Evolutionary conservation across 441 rosid species (phyloP), one percentile per base, ranked within the genome.

Genomic region (Erodium moschatum): DNA sequence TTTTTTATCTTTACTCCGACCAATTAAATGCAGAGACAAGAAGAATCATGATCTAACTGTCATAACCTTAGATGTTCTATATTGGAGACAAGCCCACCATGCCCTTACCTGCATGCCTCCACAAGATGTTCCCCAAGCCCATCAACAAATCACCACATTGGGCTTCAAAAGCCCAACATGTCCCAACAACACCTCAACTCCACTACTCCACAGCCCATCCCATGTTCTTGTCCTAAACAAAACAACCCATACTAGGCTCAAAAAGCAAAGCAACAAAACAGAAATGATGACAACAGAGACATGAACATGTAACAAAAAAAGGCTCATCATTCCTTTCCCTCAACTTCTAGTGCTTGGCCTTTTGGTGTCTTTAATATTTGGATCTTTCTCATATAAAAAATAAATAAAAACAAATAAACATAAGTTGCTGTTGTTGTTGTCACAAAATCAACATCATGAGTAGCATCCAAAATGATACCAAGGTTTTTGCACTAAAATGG

Each of bases 341-440:
- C 29, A 66, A 63, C 77, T 72, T 72, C 67, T 63, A 54, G 72
- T 62, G 24, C 21, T 54, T 67, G 72, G 67, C 69, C 42, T 29
- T 15, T 46, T 63, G 67, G 63, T 46, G 67, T 16, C 64, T 70
- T 46, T n/a, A 29, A 29, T 29, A 29, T 29, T 29, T 29, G 31
- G 31, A 29, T 29, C 31, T 4, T 0, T 29, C 1, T 29, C 31
- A 29, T 1, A 1, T 29, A 29, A 29, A 29, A 0, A 29, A 29
- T n/a, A 29, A 29, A 29, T 29, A 29, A 29, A 0, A 29, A 29
- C 3, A 1, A 29, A 29, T 29, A 1, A 29, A 29, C 2, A 29
- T n/a, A n/a, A n/a, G n/a, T n/a, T n/a, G n/a, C n/a, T n/a, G 31
- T 0, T 29, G 31, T 29, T 29, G 31, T 29, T 29, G 31, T 29